A percentile compares a stretch with the other conserved stretches of the same genome.
Conservation (phyloP, 768 basidiomycete genomes). For the Mrakia frigida region DNA sequence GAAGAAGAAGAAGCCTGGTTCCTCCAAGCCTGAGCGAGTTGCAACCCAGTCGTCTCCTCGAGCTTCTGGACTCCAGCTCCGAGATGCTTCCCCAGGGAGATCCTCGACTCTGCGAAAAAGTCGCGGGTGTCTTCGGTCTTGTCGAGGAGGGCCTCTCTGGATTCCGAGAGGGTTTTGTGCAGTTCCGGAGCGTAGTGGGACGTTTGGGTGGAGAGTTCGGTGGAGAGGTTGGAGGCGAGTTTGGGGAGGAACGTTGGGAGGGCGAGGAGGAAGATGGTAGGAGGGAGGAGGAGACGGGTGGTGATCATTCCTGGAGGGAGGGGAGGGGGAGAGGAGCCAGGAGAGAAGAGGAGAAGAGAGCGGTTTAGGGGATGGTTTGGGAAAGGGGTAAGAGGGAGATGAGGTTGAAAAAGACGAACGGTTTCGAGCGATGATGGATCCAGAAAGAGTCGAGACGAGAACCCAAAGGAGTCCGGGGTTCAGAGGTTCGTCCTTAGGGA, state of each 20-base stretch:
- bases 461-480: slow-evolving; percentile 77
- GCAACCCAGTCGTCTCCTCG: slow-evolving; percentile 22
- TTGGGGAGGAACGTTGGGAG: slow-evolving; percentile 80
- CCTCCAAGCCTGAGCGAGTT: slow-evolving; percentile 27
- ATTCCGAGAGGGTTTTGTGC: slow-evolving; percentile 8
- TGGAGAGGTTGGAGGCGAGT: slow-evolving; percentile 63
- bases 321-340: neutral
- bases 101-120: neutral
- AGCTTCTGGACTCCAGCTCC: neutral
- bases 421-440: slow-evolving; percentile 77
- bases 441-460: slow-evolving; percentile 78
- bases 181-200: slow-evolving; percentile 14
- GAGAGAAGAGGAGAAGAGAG: neutral
- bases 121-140: slow-evolving; percentile 3
- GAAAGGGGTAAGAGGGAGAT: neutral
- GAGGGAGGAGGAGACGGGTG: slow-evolving; percentile 68
- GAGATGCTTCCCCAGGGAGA: slow-evolving; percentile 8
- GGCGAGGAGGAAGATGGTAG: slow-evolving; percentile 63
- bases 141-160: neutral
- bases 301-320: slow-evolving; percentile 50
- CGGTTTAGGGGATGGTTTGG: neutral
- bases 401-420: slow-evolving; percentile 46
- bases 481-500: slow-evolving; percentile 72
- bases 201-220: slow-evolving; percentile 23
- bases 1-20: neutral